These are phyloP conservation scores for Hypomyces perniciosus DNA, from an alignment of 2,329 filamentous ascomycete genomes.

Conservation along the genomic window DNA sequence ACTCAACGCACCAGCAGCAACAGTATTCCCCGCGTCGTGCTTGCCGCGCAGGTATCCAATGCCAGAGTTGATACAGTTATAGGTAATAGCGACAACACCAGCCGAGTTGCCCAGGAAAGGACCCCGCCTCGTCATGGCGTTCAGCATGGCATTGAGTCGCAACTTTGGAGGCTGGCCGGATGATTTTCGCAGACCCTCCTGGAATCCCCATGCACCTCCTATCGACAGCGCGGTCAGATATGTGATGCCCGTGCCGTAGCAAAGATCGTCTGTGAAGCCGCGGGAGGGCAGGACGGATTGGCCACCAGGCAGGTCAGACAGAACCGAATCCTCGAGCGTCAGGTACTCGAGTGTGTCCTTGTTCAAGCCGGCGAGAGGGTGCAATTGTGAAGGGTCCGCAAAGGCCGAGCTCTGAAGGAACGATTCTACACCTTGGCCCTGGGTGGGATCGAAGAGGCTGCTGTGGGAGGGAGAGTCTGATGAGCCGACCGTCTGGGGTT, in stretches of 20 bases:
- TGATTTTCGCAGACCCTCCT: conserved; percentile 80
- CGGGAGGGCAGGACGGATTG: conserved; percentile 87
- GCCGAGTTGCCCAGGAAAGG: conserved; percentile 96
- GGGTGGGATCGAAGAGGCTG: conserved; percentile 63
- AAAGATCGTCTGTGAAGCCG: conserved; percentile 96
- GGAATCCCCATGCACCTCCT: conserved; percentile 87
- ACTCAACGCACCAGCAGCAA: conserved; percentile 77
- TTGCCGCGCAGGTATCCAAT: conserved; percentile 75
- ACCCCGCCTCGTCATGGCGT: conserved; percentile 85
- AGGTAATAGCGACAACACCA: conserved; percentile 90
- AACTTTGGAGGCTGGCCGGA: conserved; percentile 77
- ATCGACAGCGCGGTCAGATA: conserved; percentile 82
- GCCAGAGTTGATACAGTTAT: conserved; percentile 86
- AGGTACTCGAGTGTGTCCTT: conserved; percentile 93
- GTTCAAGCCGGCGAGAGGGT: conserved; percentile 90
- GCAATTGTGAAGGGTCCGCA: conserved; percentile 80
- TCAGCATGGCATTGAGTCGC: conserved; percentile 87
- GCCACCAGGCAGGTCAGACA: conserved; percentile 78
- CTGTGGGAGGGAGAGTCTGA: conserved; percentile 34
- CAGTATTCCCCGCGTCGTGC: conserved; percentile 85
- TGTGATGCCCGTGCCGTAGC: conserved; percentile 92
- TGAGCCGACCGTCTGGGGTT: conserved; percentile 36
- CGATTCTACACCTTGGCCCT: conserved; percentile 74
- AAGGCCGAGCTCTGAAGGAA: conserved; percentile 74
- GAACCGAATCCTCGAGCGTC: conserved; percentile 81